Evolutionary conservation across 2,329 filamentous ascomycete genomes (phyloP).

Genomic region (Lasiodiplodia sp.): DNA sequence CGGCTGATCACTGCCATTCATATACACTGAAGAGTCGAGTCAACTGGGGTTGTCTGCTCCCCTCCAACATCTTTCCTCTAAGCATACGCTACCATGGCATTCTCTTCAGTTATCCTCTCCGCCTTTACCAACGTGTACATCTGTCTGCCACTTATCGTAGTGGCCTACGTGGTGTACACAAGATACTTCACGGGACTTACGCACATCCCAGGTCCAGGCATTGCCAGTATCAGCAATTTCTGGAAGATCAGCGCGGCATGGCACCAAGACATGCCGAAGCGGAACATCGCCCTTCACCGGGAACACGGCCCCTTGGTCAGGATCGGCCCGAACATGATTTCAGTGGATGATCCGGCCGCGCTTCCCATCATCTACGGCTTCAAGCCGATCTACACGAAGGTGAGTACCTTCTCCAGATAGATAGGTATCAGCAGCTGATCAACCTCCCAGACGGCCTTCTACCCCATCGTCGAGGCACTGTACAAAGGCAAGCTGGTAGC

Average conservation of each 20-base stretch:
- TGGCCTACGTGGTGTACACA: not conserved
- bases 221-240: constrained; percentile 42
- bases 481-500: constrained; percentile 42
- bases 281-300: constrained; percentile 36
- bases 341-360: not conserved
- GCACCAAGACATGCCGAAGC: constrained; percentile 40
- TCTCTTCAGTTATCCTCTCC: no score
- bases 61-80: no score
- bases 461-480: constrained; percentile 42
- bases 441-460: constrained; percentile 32
- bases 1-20: no score
- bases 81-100: no score
- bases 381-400: not conserved
- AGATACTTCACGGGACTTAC: constrained; percentile 2
- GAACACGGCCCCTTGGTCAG: constrained; percentile 29
- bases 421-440: not conserved
- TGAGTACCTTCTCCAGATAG: not conserved
- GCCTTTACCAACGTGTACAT: no score
- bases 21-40: no score
- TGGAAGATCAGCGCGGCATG: constrained; percentile 43
- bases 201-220: constrained; percentile 40
- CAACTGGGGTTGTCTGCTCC: no score
- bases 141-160: not conserved
- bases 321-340: not conserved
- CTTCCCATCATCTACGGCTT: not conserved